Percentiles rank a stretch among this genome's conserved stretches.
phyloP scores from a whole-genome alignment of 345 rosid genomes.

The Arabis alpina region DNA sequence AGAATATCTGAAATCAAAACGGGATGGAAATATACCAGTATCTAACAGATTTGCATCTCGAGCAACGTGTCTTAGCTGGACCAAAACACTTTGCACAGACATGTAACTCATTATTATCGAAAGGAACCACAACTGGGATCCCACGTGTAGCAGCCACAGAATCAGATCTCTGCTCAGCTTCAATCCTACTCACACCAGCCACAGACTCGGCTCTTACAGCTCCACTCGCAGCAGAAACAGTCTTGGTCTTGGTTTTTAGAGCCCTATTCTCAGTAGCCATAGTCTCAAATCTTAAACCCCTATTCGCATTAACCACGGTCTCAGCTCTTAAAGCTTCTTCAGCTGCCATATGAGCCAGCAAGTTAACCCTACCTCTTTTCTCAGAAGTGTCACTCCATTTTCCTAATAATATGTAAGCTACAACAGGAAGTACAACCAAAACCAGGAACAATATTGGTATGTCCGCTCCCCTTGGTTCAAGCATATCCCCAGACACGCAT shows the following conservation, averaged over 20 bases:
- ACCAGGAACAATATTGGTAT: constrained; percentile 74
- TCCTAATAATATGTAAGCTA: constrained; percentile 73
- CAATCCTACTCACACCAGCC: constrained; percentile 31
- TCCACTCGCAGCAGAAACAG: constrained; percentile 17
- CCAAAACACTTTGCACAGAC: constrained; percentile 72
- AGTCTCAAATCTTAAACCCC: constrained; percentile 35
- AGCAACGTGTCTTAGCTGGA: constrained; percentile 85
- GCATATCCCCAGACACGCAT: constrained; percentile 82
- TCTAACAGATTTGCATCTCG: constrained; percentile 83
- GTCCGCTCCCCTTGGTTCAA: constrained; percentile 92
- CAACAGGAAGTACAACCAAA: constrained; percentile 84
- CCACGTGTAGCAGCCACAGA: constrained; percentile 46
- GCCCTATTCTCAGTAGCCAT: constrained; percentile 28
- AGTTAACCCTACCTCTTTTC: constrained; percentile 60
- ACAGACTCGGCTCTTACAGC: constrained; percentile 26
- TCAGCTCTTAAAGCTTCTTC: constrained; percentile 79
- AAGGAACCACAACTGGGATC: constrained; percentile 49
- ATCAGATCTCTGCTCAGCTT: constrained; percentile 23
- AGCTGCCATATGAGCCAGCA: constrained; percentile 74
- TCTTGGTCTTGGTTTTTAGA: constrained; percentile 26
- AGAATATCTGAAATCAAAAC: constrained; percentile 3
- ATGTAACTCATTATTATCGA: constrained; percentile 56
- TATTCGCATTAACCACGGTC: constrained; percentile 24
- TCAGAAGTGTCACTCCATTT: constrained; percentile 81
- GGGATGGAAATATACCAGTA: constrained; percentile 61